Evolutionary conservation across 2,329 filamentous ascomycete species (phyloP).

Genomic region (Neopestalotiopsis sp.): DNA sequence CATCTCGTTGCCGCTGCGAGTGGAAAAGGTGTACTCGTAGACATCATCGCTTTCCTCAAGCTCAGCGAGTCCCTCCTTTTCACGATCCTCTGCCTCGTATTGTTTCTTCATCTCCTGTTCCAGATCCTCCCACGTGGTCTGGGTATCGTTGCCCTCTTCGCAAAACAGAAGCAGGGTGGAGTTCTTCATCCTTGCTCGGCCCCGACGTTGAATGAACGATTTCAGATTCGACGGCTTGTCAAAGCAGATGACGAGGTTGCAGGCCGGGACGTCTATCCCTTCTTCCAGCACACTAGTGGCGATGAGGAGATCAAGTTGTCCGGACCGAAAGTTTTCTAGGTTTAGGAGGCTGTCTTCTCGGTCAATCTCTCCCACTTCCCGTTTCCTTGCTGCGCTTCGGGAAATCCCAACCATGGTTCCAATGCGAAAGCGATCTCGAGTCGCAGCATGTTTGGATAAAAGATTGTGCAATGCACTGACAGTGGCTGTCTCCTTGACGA

Average conservation of each 20-base stretch:
- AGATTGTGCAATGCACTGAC: conserved; percentile 66
- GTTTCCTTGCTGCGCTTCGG: conserved; percentile 38
- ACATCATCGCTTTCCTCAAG: conserved; percentile 51
- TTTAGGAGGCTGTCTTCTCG: conserved; percentile 36
- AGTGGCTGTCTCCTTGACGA: conserved; percentile 67
- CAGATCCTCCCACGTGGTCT: conserved; percentile 65
- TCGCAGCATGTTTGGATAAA: conserved; percentile 56
- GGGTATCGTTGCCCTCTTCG: conserved; percentile 34
- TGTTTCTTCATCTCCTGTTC: conserved; percentile 75
- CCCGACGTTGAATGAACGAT: conserved; percentile 63
- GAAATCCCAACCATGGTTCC: conserved; percentile 64
- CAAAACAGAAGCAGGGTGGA: conserved; percentile 58
- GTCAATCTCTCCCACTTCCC: conserved; percentile 45
- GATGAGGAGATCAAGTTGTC: conserved; percentile 62
- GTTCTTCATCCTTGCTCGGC: conserved; percentile 55
- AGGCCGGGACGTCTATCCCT: conserved; percentile 70
- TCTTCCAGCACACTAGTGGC: conserved; percentile 71
- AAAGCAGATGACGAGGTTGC: conserved; percentile 67
- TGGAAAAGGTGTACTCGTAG: conserved; percentile 39
- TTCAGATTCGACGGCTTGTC: conserved; percentile 56
- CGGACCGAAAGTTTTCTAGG: conserved; percentile 57
- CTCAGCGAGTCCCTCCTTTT: conserved; percentile 48
- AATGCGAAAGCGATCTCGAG: conserved; percentile 52
- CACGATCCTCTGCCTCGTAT: conserved; percentile 69
- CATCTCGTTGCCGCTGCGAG: conserved; percentile 63